Evolutionary conservation across 345 rosid species (phyloP).

Genomic region (Boechera stricta): DNA sequence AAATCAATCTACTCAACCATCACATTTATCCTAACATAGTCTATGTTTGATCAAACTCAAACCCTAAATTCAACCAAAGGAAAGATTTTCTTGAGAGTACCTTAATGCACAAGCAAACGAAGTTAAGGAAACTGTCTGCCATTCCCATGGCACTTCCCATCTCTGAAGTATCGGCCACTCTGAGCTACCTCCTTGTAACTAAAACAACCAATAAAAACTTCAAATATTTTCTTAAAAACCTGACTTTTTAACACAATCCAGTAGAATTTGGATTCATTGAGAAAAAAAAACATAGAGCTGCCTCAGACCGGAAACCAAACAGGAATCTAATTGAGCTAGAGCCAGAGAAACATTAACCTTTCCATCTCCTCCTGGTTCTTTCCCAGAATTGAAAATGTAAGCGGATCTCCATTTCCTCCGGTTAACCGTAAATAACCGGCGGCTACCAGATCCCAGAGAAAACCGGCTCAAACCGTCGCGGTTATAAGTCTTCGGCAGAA

Average conservation of each 20-base stretch:
- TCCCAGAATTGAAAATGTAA: conserved; percentile 57
- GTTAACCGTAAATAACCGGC: conserved; percentile 31
- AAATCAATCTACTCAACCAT: conserved; percentile 21
- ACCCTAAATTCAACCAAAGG: conserved; percentile 5
- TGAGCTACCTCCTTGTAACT: conserved; percentile 38
- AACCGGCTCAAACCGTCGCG: conserved; percentile 30
- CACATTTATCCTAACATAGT: neutral
- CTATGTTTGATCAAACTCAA: neutral
- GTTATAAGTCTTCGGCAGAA: neutral
- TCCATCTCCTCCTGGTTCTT: conserved; percentile 53
- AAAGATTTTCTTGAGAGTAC: conserved; percentile 45
- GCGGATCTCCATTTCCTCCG: conserved; percentile 39
- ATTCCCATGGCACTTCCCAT: conserved; percentile 96
- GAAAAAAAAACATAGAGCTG: neutral
- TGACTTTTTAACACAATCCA: neutral
- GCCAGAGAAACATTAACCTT: conserved; percentile 7
- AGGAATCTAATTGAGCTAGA: conserved; percentile 13
- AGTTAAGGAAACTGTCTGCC: conserved; percentile 86
- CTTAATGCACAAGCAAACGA: conserved; percentile 91
- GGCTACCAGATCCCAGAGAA: conserved; percentile 37
- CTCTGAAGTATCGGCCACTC: conserved; percentile 73
- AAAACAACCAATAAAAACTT: neutral
- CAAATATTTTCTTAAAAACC: neutral
- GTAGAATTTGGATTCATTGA: neutral
- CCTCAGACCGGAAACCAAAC: neutral